Evolutionary conservation across 192 early-diverging fungal genomes (phyloP).

Genomic region (Backusella westeae): DNA sequence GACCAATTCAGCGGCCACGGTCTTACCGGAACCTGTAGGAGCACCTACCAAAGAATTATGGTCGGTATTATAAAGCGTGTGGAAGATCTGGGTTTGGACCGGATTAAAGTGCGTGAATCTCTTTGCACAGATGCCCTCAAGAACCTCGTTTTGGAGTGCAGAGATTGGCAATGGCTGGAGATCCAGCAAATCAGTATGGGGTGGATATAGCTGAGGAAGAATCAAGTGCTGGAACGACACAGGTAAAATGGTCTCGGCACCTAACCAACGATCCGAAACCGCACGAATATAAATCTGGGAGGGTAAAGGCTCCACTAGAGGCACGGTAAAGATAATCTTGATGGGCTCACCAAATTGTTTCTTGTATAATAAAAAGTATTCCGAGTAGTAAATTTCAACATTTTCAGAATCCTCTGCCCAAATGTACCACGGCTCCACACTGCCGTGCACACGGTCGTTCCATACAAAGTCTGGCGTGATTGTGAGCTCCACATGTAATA

Average conservation of each 20-base stretch:
- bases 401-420: constrained; percentile 93
- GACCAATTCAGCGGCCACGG: constrained; percentile 93
- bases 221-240: constrained; percentile 93
- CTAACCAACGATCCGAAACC: constrained; percentile 94
- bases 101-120: constrained; percentile 98
- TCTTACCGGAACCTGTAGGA: constrained; percentile 98
- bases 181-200: constrained; percentile 90
- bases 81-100: constrained; percentile 98
- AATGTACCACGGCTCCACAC: constrained; percentile 91
- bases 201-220: constrained; percentile 80
- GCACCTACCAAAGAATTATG: constrained; percentile 92
- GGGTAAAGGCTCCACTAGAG: constrained; percentile 88
- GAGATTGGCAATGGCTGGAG: constrained; percentile 88
- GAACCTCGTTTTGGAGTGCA: constrained; percentile 74
- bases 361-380: constrained; percentile 81
- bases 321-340: constrained; percentile 83
- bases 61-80: constrained; percentile 85
- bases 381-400: constrained; percentile 88
- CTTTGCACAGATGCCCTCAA: constrained; percentile 83
- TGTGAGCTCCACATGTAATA: constrained; percentile 80
- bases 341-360: constrained; percentile 66
- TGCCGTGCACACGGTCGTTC: constrained; percentile 92
- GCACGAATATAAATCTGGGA: constrained; percentile 91
- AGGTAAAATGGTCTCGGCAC: constrained; percentile 79
- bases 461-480: constrained; percentile 89